Evolutionary conservation across 495 filamentous ascomycete genomes (phyloP), one percentile per base, ranked within the genome.

Genomic region (Talaromyces liani): DNA sequence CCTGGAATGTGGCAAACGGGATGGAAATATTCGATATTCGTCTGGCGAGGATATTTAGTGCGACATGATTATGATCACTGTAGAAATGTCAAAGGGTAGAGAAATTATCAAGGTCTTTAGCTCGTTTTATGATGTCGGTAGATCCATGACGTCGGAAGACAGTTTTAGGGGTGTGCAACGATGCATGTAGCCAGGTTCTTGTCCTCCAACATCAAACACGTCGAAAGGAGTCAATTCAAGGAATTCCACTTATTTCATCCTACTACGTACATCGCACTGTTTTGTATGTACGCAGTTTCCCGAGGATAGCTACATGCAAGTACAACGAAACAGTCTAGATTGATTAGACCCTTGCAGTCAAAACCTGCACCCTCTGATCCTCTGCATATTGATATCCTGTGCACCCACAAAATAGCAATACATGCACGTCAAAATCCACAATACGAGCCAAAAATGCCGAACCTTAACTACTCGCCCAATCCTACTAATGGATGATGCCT

Each of bases 1-100:
- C 53, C 53, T 56, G 53, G 53, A 56, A 56, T 56, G 53, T 56
- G 53, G 53, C 53, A 56, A 24, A 56, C 24, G 27, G 53, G 53
- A 16, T 56, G 22, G 22, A 56, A 9, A 0, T 56, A 56, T 56
- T 56, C 10, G 20, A 56, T 29, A 56, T 56, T 29, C 24, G 27
- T 27, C 27, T 56, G 10, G 22, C 7, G 14, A 56, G 53, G 3
- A 56, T 56, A 9, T 3, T 16, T 7, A 6, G 24, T 56, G 24
- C 22, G 6, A 29, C 53, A 3, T 29, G 53, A 29, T 14, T 14
- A 56, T n/a, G 2, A 27, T 27, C 20, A 24, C 8, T 18, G n/a
- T 20, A 49, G 6, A 49, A 45, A 16, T 22, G 14, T 12, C 8
- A 12, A 36, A 36, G 6, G 33, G 33, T 3, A 36, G 45, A 49